Evolutionary conservation across 345 rosid species (phyloP), one percentile per base, ranked within the genome.

Genomic region (Populus tremula): DNA sequence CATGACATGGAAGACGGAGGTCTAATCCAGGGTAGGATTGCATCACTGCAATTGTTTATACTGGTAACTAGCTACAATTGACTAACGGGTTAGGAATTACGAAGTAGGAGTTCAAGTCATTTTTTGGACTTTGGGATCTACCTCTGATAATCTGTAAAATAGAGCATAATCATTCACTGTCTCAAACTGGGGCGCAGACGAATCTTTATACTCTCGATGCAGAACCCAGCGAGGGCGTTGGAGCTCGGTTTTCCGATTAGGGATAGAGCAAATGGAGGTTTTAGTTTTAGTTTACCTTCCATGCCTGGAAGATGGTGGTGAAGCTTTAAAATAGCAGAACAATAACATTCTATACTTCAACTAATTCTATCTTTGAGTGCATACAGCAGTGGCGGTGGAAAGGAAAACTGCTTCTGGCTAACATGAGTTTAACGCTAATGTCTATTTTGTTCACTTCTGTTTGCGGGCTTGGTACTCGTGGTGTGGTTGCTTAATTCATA

Each of bases 131-230:
- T 82, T 13, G 65, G 78, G 56, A 59, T 78, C 79, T 83, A 84
- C 92, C 91, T 90, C 90, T 83, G 80, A 86, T 80, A 84, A 77
- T 89, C 92, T 89, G 94, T 85, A 85, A 85, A 41, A 84, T 86
- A 85, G 90, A 90, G 94, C 79, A 72, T 90, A 81, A 86, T 59
- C 77, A 76, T 87, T 80, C 90, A 36, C 82, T 38, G 87, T 87
- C 76, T 76, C 80, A n/a, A 54, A 59, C 18, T 6, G 75, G 29
- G 83, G 78, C 82, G 82, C 81, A 67, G 76, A 66, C 77, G 91
- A 77, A 87, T 86, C 77, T 76, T 82, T 88, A 79, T 81, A 54
- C 86, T 81, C 86, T 81, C 54, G 25, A 63, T 72, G 67, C 90
- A 85, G 92, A 82, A 80, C 78, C 88, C 88, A 76, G 78, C 87